Percentiles rank a stretch among this genome's conserved stretches.
Conservation (phyloP, 1,284 basidiomycete species). For the Crucibulum cyathiforme region DNA sequence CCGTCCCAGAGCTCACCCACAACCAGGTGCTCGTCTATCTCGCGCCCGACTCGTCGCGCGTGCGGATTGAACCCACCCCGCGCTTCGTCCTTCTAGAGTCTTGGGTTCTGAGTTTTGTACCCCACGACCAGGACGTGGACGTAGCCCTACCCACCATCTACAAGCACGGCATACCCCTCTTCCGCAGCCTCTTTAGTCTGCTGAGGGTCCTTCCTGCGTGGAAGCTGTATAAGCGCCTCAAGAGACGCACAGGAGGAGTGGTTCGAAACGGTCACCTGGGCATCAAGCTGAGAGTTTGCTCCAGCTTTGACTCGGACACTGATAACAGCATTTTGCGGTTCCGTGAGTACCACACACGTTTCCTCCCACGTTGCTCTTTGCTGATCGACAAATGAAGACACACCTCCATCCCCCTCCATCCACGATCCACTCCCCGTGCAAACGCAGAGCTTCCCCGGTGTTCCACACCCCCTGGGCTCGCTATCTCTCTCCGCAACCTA, state of each 20-base stretch:
- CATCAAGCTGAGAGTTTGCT: slow-evolving; percentile 59
- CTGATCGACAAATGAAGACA: slow-evolving; percentile 33
- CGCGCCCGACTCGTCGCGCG: slow-evolving; percentile 60
- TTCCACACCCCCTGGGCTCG: slow-evolving; percentile 72
- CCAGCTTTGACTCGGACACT: slow-evolving; percentile 19
- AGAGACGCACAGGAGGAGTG: slow-evolving; percentile 46
- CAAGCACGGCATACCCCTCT: slow-evolving; percentile 81
- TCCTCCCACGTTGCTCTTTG: neutral
- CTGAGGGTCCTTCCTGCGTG: slow-evolving; percentile 75
- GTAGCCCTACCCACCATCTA: slow-evolving; percentile 77
- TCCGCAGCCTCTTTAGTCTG: slow-evolving; percentile 75
- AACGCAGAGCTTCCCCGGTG: slow-evolving; percentile 62
- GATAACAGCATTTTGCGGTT: slow-evolving; percentile 41
- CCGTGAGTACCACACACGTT: slow-evolving; percentile 24
- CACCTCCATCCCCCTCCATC: slow-evolving; percentile 45
- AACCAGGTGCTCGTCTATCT: slow-evolving; percentile 76
- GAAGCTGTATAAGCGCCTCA: slow-evolving; percentile 69
- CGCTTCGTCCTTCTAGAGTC: slow-evolving; percentile 73
- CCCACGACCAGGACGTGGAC: slow-evolving; percentile 44
- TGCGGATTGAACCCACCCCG: slow-evolving; percentile 71
- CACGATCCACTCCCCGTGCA: slow-evolving; percentile 51
- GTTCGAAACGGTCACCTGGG: slow-evolving; percentile 53
- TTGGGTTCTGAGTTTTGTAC: slow-evolving; percentile 64
- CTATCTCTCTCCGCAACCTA: slow-evolving; percentile 68
- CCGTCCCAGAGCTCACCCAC: slow-evolving; percentile 67